Conservation (phyloP, 176 grass and related monocot genomes). For the maize (Zea mays) region DNA sequence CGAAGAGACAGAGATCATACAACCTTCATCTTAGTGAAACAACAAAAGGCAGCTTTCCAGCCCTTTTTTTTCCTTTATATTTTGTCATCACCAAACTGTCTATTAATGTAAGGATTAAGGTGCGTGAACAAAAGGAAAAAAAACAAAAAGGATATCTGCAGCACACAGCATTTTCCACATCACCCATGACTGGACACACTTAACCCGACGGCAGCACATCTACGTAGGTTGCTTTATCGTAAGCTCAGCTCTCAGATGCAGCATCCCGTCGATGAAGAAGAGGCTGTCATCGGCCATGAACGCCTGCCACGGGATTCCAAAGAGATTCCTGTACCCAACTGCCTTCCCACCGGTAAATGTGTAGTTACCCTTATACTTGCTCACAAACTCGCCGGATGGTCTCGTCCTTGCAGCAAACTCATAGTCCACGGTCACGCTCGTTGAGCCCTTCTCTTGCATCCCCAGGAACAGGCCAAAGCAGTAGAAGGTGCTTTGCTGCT, state of each 20-base stretch:
- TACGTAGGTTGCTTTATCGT: conserved; percentile 58
- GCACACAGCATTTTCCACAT: conserved; percentile 2
- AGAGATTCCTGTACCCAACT: conserved; percentile 75
- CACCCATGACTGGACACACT: neutral
- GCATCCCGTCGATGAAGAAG: conserved; percentile 67
- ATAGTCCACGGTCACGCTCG: conserved; percentile 65
- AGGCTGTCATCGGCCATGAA: conserved; percentile 79
- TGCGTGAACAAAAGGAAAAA: neutral
- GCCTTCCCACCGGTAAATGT: conserved; percentile 85
- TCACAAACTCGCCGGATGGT: conserved; percentile 59
- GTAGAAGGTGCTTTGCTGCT: conserved; percentile 55
- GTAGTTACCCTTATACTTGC: conserved; percentile 79
- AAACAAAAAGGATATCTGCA: conserved; percentile 35
- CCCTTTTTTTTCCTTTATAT: conserved; percentile 15
- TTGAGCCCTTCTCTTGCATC: conserved; percentile 92
- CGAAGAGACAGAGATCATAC: conserved; percentile 5
- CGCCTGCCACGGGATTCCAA: conserved; percentile 66
- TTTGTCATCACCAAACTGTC: conserved; percentile 42
- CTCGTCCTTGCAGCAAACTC: conserved; percentile 71
- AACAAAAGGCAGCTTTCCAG: neutral
- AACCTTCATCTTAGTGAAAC: conserved; percentile 23
- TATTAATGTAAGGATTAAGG: conserved; percentile 35
- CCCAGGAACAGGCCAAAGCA: conserved; percentile 79
- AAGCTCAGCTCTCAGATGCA: conserved; percentile 81
- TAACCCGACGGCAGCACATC: neutral